Evolutionary conservation across 805 yeast genomes (phyloP).

Genomic region (Cyberlindnera veronae): DNA sequence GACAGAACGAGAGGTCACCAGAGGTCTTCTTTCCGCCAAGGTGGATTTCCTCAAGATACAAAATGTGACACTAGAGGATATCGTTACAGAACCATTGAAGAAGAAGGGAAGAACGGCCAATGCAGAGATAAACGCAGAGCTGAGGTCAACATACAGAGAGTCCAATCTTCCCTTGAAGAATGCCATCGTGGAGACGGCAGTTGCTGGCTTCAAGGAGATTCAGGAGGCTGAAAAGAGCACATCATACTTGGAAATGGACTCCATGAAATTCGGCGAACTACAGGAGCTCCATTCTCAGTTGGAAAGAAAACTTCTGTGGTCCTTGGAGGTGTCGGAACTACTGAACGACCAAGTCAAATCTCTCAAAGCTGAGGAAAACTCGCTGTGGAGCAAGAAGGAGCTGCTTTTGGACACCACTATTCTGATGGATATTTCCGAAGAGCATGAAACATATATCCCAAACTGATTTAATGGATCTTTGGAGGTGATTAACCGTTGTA

Average conservation of each 20-base stretch:
- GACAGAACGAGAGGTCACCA: constrained; percentile 12
- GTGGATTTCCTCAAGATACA: constrained; percentile 25
- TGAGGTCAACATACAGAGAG: constrained; percentile 20
- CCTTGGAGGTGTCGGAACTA: constrained; percentile 36
- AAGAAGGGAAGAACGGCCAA: constrained; percentile 28
- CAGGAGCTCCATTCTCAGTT: constrained; percentile 29
- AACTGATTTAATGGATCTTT: constrained; percentile 1
- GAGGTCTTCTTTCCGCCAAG: constrained; percentile 10
- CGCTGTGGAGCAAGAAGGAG: constrained; percentile 40
- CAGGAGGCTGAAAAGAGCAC: constrained; percentile 18
- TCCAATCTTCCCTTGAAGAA: constrained; percentile 10
- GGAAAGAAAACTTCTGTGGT: constrained; percentile 35
- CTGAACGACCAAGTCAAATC: constrained; percentile 31
- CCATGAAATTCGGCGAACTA: constrained; percentile 12
- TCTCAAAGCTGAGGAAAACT: constrained; percentile 32
- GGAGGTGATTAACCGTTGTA: too few species aligned
- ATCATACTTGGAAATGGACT: constrained; percentile 16
- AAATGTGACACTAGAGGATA: constrained; percentile 23
- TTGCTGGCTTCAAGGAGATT: constrained; percentile 10
- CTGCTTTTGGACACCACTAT: constrained; percentile 41
- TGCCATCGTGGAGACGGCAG: constrained; percentile 6
- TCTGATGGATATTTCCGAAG: constrained; percentile 26
- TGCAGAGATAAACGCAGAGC: constrained; percentile 24
- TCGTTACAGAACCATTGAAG: constrained; percentile 25
- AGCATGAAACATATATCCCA: constrained; percentile 4